A percentile compares a stretch with the other conserved stretches of the same genome.
Evolutionary conservation across 805 yeast species (phyloP).

Genomic region (Candida wancherniae): DNA sequence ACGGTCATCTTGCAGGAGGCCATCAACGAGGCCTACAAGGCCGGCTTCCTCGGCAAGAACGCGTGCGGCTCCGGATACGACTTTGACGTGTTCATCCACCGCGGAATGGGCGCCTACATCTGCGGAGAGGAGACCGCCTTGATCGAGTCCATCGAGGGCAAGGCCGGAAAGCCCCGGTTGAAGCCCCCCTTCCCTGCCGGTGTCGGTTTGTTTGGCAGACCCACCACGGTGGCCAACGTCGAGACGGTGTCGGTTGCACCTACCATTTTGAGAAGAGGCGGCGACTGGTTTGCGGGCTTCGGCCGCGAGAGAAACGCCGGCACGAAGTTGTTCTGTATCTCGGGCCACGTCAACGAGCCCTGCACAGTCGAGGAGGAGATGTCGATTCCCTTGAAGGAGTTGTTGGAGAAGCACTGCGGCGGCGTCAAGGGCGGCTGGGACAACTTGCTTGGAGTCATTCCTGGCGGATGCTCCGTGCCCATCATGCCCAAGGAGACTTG

Average conservation of each 20-base stretch:
- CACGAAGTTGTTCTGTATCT: slow-evolving; percentile 77
- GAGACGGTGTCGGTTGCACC: slow-evolving; percentile 91
- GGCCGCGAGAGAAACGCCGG: slow-evolving; percentile 86
- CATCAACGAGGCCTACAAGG: slow-evolving; percentile 81
- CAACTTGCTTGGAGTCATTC: slow-evolving; percentile 79
- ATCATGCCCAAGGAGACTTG: slow-evolving; percentile 65
- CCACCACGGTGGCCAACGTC: slow-evolving; percentile 86
- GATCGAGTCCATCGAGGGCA: slow-evolving; percentile 85
- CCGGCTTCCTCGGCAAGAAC: slow-evolving; percentile 74
- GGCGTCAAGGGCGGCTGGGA: slow-evolving; percentile 94
- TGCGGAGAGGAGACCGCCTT: slow-evolving; percentile 92
- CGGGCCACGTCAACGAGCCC: slow-evolving; percentile 89
- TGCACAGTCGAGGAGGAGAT: slow-evolving; percentile 92
- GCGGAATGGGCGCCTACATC: slow-evolving; percentile 91
- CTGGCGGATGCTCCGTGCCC: slow-evolving; percentile 90
- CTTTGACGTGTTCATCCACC: slow-evolving; percentile 78
- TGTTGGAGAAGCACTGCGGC: slow-evolving; percentile 85
- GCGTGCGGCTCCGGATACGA: slow-evolving; percentile 86
- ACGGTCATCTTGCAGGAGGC: slow-evolving; percentile 70
- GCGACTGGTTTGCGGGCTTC: slow-evolving; percentile 77
- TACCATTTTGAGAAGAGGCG: slow-evolving; percentile 84
- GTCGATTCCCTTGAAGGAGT: slow-evolving; percentile 81
- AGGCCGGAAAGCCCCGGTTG: slow-evolving; percentile 89
- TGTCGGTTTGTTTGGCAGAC: slow-evolving; percentile 86
- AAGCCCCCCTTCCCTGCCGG: slow-evolving; percentile 97